Conservation (phyloP, 805 yeast genomes). For the Barnettozyma salicaria region DNA sequence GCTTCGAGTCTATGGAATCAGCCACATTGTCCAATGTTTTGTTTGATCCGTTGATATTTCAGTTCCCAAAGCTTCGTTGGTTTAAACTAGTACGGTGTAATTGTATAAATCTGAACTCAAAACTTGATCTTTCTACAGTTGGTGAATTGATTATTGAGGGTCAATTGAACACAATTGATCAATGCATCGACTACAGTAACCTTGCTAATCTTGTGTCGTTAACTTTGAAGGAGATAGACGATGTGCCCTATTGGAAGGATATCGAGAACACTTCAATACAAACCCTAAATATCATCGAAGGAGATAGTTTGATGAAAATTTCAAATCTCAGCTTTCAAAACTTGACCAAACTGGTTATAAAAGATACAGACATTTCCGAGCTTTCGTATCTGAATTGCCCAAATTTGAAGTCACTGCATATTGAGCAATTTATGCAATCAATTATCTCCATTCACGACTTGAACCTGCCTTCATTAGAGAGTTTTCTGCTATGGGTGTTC, state of each 20-base stretch:
- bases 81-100: conserved; percentile 9
- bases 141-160: conserved; percentile 4
- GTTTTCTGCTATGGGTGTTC: conserved; percentile 13
- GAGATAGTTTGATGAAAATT: conserved; percentile 7
- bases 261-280: conserved; percentile 9
- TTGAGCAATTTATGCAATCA: conserved; percentile 17
- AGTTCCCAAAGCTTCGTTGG: conserved; percentile 9
- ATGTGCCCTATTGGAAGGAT: conserved; percentile 11
- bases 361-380: conserved; percentile 12
- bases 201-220: conserved; percentile 3
- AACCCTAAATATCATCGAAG: conserved; percentile 6
- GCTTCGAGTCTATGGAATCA: conserved; percentile 11
- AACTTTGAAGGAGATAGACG: conserved; percentile 7
- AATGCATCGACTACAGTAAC: conserved; percentile 10
- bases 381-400: conserved; percentile 11
- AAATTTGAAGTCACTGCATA: conserved; percentile 6
- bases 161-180: conserved; percentile 7
- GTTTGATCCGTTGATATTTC: conserved; percentile 8
- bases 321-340: conserved; percentile 4
- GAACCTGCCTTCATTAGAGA: conserved; percentile 9
- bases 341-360: conserved; percentile 5
- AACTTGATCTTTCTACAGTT: conserved; percentile 9
- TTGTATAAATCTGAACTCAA: not conserved
- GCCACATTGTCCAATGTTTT: conserved; percentile 5
- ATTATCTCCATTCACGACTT: conserved; percentile 8